phyloP scores from a whole-genome alignment of 352 stramenopile genomes.

The Phytophthora macrochlamydospora region DNA sequence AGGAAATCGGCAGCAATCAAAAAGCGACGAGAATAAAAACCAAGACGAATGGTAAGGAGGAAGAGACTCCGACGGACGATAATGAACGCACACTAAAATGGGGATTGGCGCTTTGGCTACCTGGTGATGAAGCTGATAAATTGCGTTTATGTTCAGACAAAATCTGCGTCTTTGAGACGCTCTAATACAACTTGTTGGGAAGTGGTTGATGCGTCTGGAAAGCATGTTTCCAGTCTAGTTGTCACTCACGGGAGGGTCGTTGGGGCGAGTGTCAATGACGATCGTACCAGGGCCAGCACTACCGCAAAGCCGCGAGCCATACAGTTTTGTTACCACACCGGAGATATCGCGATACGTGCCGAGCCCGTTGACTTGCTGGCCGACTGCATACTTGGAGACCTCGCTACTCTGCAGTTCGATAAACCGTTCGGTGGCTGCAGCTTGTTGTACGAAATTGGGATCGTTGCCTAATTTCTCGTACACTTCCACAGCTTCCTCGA shows the following conservation, averaged over 20 bases:
- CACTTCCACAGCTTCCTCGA: slow-evolving; percentile 64
- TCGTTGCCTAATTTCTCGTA: slow-evolving; percentile 59
- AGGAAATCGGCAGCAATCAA: slow-evolving; percentile 26
- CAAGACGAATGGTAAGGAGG: slow-evolving; percentile 11
- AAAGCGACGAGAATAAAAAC: slow-evolving; percentile 31
- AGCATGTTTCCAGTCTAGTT: slow-evolving; percentile 1
- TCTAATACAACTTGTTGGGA: not conserved
- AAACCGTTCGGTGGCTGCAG: slow-evolving; percentile 46
- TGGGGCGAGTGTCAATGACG: slow-evolving; percentile 64
- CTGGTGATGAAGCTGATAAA: not conserved
- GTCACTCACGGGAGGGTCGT: slow-evolving; percentile 5
- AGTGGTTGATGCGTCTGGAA: not conserved
- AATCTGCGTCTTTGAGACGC: not conserved
- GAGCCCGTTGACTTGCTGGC: slow-evolving; percentile 57
- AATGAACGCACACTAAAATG: not conserved
- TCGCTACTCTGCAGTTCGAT: slow-evolving; percentile 84
- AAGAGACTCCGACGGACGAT: not conserved
- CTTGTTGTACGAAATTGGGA: slow-evolving; percentile 42
- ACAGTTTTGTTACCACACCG: slow-evolving; percentile 72
- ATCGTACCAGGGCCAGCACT: slow-evolving; percentile 69
- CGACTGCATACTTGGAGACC: slow-evolving; percentile 76
- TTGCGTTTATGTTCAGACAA: not conserved
- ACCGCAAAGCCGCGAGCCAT: slow-evolving; percentile 73
- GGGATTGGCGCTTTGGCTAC: not conserved
- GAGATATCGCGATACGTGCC: slow-evolving; percentile 58